Base-by-base conservation (phyloP, 1,284 basidiomycete species). In the Cryptococcus deneoformans region DNA sequence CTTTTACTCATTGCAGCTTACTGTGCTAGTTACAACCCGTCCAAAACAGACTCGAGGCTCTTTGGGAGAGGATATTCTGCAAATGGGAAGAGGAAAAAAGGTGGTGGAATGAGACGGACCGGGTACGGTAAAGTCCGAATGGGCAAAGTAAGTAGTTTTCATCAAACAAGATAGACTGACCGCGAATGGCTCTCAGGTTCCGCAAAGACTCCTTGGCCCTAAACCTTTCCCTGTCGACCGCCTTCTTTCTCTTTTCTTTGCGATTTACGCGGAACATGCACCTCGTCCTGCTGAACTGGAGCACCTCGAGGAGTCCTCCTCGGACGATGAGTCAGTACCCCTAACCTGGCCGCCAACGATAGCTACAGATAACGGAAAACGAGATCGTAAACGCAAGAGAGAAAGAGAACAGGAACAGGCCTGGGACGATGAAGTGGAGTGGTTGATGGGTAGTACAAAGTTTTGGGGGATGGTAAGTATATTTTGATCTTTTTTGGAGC, bases 11-110 rank as follows among this genome's bases (percentile, higher is more conserved):
- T 95, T 7, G 89, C 92, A 0, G 84, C 88, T 0, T 96, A 88
- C 72, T 78, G 94, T 38, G 91, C 91, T 2, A 90, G 88, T 47
- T 90, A 88, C 57, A 96, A 96, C 72, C 92, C 92, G 0, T 75
- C 86, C 0, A 88, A 86, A 67, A 86, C 85, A 6, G 93, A 96
- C 72, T 56, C 90, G 62, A 80, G 87, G 36, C 87, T 93, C 81
- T 91, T 93, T 73, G 87, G 88, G 5, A 61, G 79, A 37, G 72
- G 87, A 11, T 85, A 86, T 0, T 68, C 84, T 37, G 85, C 87
- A 55, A 87, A 87, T 66, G 84, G 86, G 61, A 86, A 85, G 66
- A 77, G 83, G 60, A 82, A 81, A 59, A 78, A 85, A 58, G 78
- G 78, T 5, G 80, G 81, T 6, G 79, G 78, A 6, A 75, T 75